These are phyloP conservation scores for Licmophora abbreviata DNA, from an alignment of 108 stramenopile species.

Conservation along the genomic window DNA sequence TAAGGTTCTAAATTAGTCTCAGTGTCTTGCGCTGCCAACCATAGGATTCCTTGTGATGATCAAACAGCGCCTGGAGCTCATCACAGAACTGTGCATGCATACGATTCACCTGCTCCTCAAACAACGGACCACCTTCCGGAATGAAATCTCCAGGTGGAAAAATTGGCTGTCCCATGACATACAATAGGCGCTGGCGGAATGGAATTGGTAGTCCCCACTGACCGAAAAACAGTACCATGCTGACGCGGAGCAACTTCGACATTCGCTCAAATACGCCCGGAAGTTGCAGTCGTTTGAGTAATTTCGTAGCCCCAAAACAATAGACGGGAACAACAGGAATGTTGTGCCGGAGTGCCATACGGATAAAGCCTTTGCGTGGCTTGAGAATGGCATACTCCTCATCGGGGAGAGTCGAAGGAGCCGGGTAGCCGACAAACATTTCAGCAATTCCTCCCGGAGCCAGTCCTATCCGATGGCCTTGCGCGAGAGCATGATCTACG, in stretches of 20 bases:
- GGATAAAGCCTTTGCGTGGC: constrained; percentile 75
- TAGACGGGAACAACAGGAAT: constrained; percentile 83
- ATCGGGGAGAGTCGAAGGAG: constrained; percentile 48
- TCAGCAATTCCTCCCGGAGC: constrained; percentile 91
- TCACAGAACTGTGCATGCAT: constrained; percentile 80
- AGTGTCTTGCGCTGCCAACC: constrained; percentile 85
- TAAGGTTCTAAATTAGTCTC: constrained; percentile 33
- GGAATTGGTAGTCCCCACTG: constrained; percentile 69
- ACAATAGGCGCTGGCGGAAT: constrained; percentile 62
- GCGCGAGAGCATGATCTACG: constrained; percentile 38
- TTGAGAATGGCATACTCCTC: constrained; percentile 79
- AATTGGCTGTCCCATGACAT: constrained; percentile 72
- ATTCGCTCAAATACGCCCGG: constrained; percentile 65
- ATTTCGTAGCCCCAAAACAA: constrained; percentile 82
- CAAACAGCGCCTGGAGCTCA: constrained; percentile 72
- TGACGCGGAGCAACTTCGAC: constrained; percentile 58
- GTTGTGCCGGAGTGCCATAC: constrained; percentile 69
- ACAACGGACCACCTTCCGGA: constrained; percentile 18
- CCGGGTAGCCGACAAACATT: constrained; percentile 88
- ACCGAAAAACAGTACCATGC: constrained; percentile 65
- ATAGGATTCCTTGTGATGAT: constrained; percentile 80
- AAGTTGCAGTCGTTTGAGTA: constrained; percentile 76
- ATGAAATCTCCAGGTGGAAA: constrained; percentile 22
- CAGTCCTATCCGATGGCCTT: constrained; percentile 46
- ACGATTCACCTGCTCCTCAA: constrained; percentile 47